These are phyloP conservation scores for Chrysanthemum lavandulifolium DNA, from an alignment of 129 eudicot species.

Conservation along the genomic window DNA sequence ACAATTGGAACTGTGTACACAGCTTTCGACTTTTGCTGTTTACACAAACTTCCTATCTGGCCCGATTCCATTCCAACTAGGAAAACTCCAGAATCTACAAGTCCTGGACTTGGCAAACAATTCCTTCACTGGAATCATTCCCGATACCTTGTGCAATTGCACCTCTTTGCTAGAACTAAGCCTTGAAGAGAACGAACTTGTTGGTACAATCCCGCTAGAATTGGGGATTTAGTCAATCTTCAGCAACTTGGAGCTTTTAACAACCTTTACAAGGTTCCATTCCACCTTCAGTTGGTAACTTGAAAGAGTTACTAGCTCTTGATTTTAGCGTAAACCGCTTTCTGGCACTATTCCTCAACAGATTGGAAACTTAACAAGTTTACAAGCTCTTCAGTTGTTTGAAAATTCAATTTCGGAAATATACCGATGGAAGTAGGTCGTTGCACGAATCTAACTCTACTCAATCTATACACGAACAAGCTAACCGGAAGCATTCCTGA, in stretches of 20 bases:
- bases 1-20: constrained; percentile 54
- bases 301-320: constrained; percentile 39
- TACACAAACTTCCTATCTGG: constrained; percentile 65
- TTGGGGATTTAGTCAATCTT: constrained; percentile 56
- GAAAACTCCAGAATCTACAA: constrained; percentile 46
- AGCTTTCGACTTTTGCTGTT: constrained; percentile 41
- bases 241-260: constrained; percentile 39
- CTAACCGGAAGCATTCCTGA: constrained; percentile 65
- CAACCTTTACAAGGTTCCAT: constrained; percentile 54
- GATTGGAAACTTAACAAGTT: constrained; percentile 55
- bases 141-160: constrained; percentile 50
- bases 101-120: constrained; percentile 50
- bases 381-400: constrained; percentile 44
- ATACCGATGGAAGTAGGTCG: constrained; percentile 58
- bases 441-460: constrained; percentile 42
- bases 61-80: constrained; percentile 55
- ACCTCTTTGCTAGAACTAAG: constrained; percentile 36
- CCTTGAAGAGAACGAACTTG: constrained; percentile 48
- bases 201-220: constrained; percentile 47
- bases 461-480: constrained; percentile 51
- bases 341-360: constrained; percentile 54
- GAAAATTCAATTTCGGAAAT: constrained; percentile 46
- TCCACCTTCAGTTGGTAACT: constrained; percentile 56
- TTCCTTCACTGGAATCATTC: constrained; percentile 58
- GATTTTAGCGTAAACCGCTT: constrained; percentile 52